Conservation (phyloP, 257 asterid genomes). For the Ballota nigra region DNA sequence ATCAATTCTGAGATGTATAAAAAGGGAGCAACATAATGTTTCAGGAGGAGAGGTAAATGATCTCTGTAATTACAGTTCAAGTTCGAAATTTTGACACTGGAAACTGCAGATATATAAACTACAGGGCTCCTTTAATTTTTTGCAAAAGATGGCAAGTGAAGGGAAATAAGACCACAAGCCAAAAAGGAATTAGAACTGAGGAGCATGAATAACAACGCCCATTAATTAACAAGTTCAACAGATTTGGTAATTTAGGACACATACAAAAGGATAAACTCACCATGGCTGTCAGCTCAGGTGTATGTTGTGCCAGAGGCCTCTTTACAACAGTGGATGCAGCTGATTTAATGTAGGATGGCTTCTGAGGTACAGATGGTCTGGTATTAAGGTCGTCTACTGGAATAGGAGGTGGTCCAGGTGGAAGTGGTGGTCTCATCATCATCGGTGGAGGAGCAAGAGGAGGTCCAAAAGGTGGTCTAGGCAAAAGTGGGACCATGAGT, state of each 20-base stretch:
- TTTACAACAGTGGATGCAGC: conserved; percentile 98
- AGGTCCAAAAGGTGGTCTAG: conserved; percentile 81
- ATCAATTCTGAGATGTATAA: neutral
- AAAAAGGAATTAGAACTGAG: neutral
- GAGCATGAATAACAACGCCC: neutral
- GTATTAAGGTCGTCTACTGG: conserved; percentile 47
- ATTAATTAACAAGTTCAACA: neutral
- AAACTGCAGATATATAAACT: neutral
- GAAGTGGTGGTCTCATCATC: conserved; percentile 98
- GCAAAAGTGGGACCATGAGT: conserved; percentile 65
- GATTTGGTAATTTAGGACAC: neutral
- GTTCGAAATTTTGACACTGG: neutral
- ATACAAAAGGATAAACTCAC: conserved; percentile 44
- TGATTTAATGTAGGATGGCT: conserved; percentile 91
- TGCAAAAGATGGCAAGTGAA: neutral
- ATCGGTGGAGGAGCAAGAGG: conserved; percentile 60
- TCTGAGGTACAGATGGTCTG: conserved; percentile 54
- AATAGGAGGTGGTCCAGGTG: conserved; percentile 96
- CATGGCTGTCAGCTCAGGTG: conserved; percentile 98
- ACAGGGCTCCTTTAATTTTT: neutral
- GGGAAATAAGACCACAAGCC: neutral
- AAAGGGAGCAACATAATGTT: neutral
- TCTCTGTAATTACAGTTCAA: neutral
- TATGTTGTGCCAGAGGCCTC: conserved; percentile 99
- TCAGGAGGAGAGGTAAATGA: neutral